Conservation (phyloP, 371 early-diverging fungal species). For the Syncephalastrum sp. region DNA sequence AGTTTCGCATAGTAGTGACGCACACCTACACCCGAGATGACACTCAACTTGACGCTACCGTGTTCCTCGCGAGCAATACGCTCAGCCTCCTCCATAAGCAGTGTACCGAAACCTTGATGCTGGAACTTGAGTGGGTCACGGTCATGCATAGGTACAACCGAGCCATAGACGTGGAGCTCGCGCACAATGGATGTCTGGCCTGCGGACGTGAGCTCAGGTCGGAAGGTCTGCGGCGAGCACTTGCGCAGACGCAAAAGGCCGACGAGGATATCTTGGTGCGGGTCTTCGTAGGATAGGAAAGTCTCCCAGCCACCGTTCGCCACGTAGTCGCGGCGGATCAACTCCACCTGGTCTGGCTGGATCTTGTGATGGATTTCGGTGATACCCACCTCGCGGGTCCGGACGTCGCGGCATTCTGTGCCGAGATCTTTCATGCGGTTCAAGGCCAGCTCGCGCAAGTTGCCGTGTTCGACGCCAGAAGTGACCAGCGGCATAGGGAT, state of each 20-base stretch:
- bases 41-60: slow-evolving; percentile 92
- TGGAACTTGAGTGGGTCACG: slow-evolving; percentile 98
- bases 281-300: slow-evolving; percentile 99
- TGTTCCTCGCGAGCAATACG: slow-evolving; percentile 99
- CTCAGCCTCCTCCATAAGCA: slow-evolving; percentile 99
- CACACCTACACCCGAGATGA: slow-evolving; percentile 99
- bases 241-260: slow-evolving; percentile 97
- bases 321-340: slow-evolving; percentile 98
- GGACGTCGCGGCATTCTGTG: slow-evolving; percentile 97
- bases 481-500: slow-evolving; percentile 99
- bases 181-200: slow-evolving; percentile 94
- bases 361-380: slow-evolving; percentile 98
- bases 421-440: slow-evolving; percentile 98
- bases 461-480: slow-evolving; percentile 99
- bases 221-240: slow-evolving; percentile 89
- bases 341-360: slow-evolving; percentile 92
- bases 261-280: slow-evolving; percentile 97
- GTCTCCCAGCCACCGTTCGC: slow-evolving; percentile 99
- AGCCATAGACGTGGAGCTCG: slow-evolving; percentile 99
- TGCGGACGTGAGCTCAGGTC: slow-evolving; percentile 84
- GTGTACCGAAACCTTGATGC: slow-evolving; percentile 99
- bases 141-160: slow-evolving; percentile 95
- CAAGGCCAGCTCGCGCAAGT: slow-evolving; percentile 97
- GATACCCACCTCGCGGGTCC: slow-evolving; percentile 99
- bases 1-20: slow-evolving; percentile 99